Evolutionary conservation across 306 rosid species (phyloP), one percentile per base, ranked within the genome.

Genomic region (Alnus rubra): DNA sequence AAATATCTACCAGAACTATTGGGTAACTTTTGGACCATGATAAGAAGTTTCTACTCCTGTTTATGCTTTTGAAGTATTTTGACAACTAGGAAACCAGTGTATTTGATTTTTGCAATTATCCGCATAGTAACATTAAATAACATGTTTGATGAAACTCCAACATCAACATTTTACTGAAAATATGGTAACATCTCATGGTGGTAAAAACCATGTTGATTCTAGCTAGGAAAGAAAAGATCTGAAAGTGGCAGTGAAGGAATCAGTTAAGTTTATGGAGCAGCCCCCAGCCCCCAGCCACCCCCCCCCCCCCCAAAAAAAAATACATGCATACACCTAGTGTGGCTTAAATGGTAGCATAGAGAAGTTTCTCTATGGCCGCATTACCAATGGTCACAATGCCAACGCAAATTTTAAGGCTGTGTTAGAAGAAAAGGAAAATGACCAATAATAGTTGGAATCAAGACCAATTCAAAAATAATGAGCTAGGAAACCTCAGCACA

Each of bases 401-500:
- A 68, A 73, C 30, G 33, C 77, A 65, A 5, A 16, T 33, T 44
- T 50, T 31, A 14, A 3, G 59, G 73, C 12, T 69, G 73, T 58
- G 71, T 62, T 39, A 42, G 60, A 60, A 70, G 80, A 31, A 14
- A 62, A 60, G 67, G 62, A 70, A 28, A 44, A 82, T 63, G 42
- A 14, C 53, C 55, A 64, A 59, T 3, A 73, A 31, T 2, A 72
- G 9, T 63, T 44, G 48, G 79, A 28, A 80, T 65, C 55, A 37
- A 5, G 58, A 53, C 0, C 77, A 28, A 58, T 72, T 12, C 19
- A 59, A 73, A 64, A 63, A 71, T 69, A 33, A 79, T 59, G 77
- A 78, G 79, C 80, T 63, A 73, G 81, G 52, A 75, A 80, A 96
- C 98, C 98, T 93, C 98, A 59, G 99, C 99, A 88, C 99, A 96